phyloP scores from a whole-genome alignment of 805 yeast genomes.

The Metschnikowia continentalis region DNA sequence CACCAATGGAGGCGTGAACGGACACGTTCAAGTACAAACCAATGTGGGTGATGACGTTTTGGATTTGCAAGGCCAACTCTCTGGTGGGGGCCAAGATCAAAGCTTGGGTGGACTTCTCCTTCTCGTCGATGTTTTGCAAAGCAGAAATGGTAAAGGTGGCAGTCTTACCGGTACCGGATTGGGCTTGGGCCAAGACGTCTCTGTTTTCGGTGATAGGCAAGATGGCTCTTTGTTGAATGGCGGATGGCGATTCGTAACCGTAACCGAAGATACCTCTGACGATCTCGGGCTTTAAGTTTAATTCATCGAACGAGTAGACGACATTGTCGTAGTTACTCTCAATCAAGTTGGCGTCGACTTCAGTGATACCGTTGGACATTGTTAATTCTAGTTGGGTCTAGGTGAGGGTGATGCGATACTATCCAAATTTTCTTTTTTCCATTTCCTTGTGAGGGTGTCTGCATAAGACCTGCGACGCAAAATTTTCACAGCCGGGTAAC shows the following conservation, averaged over 20 bases:
- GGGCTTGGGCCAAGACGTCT: constrained; percentile 78
- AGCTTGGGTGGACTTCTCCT: constrained; percentile 78
- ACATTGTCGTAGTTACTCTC: constrained; percentile 96
- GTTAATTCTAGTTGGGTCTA: constrained; percentile 11
- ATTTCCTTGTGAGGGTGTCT: constrained; percentile 6
- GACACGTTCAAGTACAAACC: constrained; percentile 87
- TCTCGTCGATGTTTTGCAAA: constrained; percentile 69
- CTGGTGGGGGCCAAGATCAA: constrained; percentile 95
- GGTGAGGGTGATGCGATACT: neutral
- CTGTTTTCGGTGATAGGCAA: constrained; percentile 71
- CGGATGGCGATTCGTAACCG: constrained; percentile 79
- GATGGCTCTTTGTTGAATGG: constrained; percentile 79
- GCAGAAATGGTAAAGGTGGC: constrained; percentile 79
- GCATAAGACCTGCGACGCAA: constrained; percentile 12
- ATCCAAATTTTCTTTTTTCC: constrained; percentile 12
- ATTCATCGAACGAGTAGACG: constrained; percentile 63
- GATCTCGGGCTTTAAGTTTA: constrained; percentile 67
- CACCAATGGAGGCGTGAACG: constrained; percentile 97
- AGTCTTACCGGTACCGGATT: constrained; percentile 89
- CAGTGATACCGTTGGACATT: constrained; percentile 70
- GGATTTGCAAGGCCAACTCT: constrained; percentile 95
- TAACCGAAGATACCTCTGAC: constrained; percentile 74
- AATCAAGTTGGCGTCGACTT: constrained; percentile 77
- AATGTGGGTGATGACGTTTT: constrained; percentile 83
- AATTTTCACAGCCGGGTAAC: constrained; percentile 20